phyloP scores from a whole-genome alignment of 2,329 filamentous ascomycete species.

The Pezicula radicicola region DNA sequence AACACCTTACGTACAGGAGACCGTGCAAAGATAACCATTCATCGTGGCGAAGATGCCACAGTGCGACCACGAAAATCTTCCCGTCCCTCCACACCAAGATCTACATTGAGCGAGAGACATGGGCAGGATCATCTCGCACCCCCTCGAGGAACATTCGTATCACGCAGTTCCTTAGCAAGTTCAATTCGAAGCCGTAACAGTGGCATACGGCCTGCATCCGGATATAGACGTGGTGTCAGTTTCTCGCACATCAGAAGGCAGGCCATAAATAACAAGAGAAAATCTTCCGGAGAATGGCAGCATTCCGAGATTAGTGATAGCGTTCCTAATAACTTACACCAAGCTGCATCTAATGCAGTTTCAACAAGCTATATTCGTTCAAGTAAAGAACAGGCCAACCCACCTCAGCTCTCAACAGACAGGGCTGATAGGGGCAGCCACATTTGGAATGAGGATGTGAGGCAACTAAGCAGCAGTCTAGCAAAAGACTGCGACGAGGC shows the following conservation, averaged over 20 bases:
- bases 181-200: slow-evolving; percentile 35
- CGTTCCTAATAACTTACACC: slow-evolving; percentile 12
- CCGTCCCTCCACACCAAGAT: slow-evolving; percentile 6
- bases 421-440: slow-evolving; percentile 17
- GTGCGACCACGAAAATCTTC: slow-evolving; percentile 1
- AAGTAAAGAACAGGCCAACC: slow-evolving; percentile 16
- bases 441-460: slow-evolving; percentile 69
- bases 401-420: slow-evolving; percentile 5
- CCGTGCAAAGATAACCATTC: slow-evolving; percentile 25
- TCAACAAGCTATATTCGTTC: slow-evolving; percentile 27
- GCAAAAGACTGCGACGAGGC: slow-evolving; percentile 90
- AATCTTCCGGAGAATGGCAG: not conserved
- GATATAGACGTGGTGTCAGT: slow-evolving; percentile 59
- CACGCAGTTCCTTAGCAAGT: slow-evolving; percentile 44
- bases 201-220: slow-evolving; percentile 39
- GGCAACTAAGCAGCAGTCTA: slow-evolving; percentile 80
- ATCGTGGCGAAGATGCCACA: slow-evolving; percentile 10
- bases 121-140: slow-evolving; percentile 11
- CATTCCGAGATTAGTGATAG: slow-evolving; percentile 18
- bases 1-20: slow-evolving; percentile 41
- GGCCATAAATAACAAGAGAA: slow-evolving; percentile 6
- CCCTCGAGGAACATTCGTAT: slow-evolving; percentile 30
- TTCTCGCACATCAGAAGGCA: slow-evolving; percentile 51
- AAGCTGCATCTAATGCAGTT: slow-evolving; percentile 7
- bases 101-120: slow-evolving; percentile 6